Conservation (phyloP, 179 eudicot species). For the Carnegiea gigantea region DNA sequence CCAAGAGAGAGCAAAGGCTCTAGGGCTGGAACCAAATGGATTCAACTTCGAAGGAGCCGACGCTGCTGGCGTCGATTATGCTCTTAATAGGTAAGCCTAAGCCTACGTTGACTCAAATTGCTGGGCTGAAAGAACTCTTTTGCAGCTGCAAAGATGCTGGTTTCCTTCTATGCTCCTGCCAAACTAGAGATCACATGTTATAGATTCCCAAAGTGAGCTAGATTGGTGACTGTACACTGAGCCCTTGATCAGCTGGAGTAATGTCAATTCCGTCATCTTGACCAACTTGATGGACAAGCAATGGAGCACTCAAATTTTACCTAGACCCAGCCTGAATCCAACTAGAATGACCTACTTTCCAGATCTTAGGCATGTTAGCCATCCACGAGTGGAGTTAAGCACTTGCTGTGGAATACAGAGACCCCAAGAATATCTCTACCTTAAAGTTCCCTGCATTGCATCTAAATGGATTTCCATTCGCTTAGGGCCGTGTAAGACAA, state of each 20-base stretch:
- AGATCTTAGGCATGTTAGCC: too few relatives aligned
- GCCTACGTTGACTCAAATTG: slow-evolving; percentile 1
- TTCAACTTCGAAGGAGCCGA: slow-evolving; percentile 97
- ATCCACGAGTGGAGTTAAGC: too few relatives aligned
- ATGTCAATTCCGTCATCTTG: too few relatives aligned
- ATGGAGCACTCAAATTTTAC: too few relatives aligned
- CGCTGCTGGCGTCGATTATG: slow-evolving; percentile 84
- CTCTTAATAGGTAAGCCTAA: slow-evolving; percentile 67
- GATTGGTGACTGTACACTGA: too few relatives aligned
- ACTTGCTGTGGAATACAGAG: too few relatives aligned
- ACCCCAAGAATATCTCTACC: too few relatives aligned
- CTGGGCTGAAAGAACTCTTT: not conserved
- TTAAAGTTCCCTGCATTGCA: too few relatives aligned
- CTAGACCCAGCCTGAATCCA: not conserved
- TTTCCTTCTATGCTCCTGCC: not conserved
- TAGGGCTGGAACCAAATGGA: slow-evolving; percentile 89
- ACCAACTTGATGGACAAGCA: not conserved
- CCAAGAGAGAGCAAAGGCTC: slow-evolving; percentile 83
- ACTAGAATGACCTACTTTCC: not conserved
- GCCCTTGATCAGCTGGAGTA: too few relatives aligned
- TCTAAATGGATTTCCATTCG: not conserved
- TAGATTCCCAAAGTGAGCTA: too few relatives aligned
- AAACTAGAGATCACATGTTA: not conserved
- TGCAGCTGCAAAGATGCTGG: not conserved
- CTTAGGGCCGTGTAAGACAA: not conserved